A percentile compares a stretch with the other conserved stretches of the same genome.
Evolutionary conservation across 495 filamentous ascomycete species (phyloP).

Genomic region (Hypoxylon crocopeplum): DNA sequence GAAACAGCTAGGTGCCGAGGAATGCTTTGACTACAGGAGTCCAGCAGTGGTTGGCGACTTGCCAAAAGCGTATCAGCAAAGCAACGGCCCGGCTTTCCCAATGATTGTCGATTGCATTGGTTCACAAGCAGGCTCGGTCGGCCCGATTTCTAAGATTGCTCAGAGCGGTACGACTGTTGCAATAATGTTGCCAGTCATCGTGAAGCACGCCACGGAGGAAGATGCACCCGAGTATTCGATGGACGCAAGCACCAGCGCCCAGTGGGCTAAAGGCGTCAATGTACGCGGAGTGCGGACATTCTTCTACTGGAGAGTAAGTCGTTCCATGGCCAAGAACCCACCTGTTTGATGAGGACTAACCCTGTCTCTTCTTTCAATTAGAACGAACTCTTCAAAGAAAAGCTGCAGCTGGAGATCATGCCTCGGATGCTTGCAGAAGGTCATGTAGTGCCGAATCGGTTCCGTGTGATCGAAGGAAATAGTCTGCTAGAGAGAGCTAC

Average conservation of each 20-base stretch:
- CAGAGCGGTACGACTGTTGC: conserved; percentile 54
- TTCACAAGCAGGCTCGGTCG: conserved; percentile 47
- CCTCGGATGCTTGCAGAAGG: conserved; percentile 53
- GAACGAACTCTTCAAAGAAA: conserved; percentile 57
- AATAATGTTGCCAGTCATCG: conserved; percentile 59
- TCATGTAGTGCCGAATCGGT: conserved; percentile 54
- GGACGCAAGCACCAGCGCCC: conserved; percentile 44
- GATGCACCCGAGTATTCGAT: conserved; percentile 52
- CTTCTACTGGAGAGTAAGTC: conserved; percentile 53
- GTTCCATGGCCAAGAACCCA: not conserved
- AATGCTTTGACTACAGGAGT: conserved; percentile 56
- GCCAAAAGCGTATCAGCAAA: conserved; percentile 21
- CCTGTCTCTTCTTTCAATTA: conserved; percentile 18
- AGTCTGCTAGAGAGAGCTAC: conserved; percentile 58
- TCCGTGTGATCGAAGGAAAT: conserved; percentile 53
- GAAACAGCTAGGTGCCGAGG: conserved; percentile 48
- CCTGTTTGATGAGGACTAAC: not conserved
- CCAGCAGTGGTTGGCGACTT: conserved; percentile 47
- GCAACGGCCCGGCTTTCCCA: conserved; percentile 39
- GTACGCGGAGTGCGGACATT: conserved; percentile 57
- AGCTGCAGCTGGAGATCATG: conserved; percentile 58
- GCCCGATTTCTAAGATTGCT: conserved; percentile 52
- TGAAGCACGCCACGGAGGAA: conserved; percentile 49
- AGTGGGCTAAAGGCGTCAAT: conserved; percentile 57
- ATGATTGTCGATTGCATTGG: conserved; percentile 63